Evolutionary conservation across 2,329 filamentous ascomycete species (phyloP), one percentile per base, ranked within the genome.

Genomic region (Microthyrium microscopicum): DNA sequence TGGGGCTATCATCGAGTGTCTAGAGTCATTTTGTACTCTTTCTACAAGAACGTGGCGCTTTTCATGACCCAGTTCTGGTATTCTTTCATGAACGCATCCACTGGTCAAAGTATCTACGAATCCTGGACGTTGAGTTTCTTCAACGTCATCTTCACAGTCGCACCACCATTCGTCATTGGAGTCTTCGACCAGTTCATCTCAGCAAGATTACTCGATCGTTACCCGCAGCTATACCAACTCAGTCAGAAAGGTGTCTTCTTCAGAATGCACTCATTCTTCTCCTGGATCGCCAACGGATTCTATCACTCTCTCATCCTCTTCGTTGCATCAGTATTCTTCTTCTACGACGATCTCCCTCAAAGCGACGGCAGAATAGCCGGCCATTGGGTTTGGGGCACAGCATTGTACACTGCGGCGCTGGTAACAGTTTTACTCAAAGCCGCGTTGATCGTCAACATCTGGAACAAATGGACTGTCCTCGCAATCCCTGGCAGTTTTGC

Each of bases 11-110:
- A 94, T 53, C 79, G 89, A 38, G 78, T 98, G 52, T 87, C 80
- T 67, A 93, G 92, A 60, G 84, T 92, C 38, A 95, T 98, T 47
- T 58, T 98, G 41, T 98, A 93, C 59, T 95, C 89, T 5, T 98
- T 95, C 56, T 98, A 98, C 67, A 98, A 98, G 67, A 98, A 98
- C 59, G 94, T 95, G 44, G 78, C 85, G 15, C 65, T 98, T 40
- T 98, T 95, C 60, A 85, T 98, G 79, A 98, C 91, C 39, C 91
- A 98, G 53, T 98, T 98, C 53, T 98, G 91, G 43, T 95, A 89
- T 58, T 82, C 84, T 0, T 98, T 98, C 63, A 84, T 93, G 69
- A 98, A 98, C 55, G 81, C 82, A 43, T 98, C 95, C 57, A 95
- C 87, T 1, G 89, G 89, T 33, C 78, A 94, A 53, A 83, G 95